Base-by-base conservation (phyloP, 1,284 basidiomycete species). In the Malassezia sympodialis region DNA sequence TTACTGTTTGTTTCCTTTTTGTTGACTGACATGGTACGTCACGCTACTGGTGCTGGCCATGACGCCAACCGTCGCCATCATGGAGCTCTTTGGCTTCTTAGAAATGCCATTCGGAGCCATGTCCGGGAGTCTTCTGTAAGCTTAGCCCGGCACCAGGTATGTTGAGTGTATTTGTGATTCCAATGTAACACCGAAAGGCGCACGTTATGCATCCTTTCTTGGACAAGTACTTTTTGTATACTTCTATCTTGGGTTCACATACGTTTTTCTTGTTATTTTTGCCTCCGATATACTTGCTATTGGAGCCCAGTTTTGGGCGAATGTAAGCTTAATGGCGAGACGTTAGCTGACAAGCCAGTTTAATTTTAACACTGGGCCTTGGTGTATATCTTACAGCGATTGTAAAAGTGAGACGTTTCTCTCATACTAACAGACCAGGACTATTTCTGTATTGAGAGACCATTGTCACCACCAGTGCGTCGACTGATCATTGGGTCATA, bases 211-310 rank as follows among this genome's bases (percentile, higher is more conserved):
- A 55, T 2, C 82, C 85, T 1, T 83, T 80, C 77, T 77, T 89
- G 19, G 91, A 98, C 75, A 78, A 78, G 1, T 96, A 88, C 72
- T 96, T 98, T 72, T 84, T 93, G 56, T 88, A 91, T 73, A 86
- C 88, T 0, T 90, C 88, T 1, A 80, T 88, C 0, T 80, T 94
- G 17, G 77, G 77, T 0, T 76, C 90, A 0, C 91, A 96, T 71
- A 91, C 88, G 0, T 96, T 93, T 78, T 96, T 96, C 79, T 87
- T 93, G 82, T 83, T 84, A 24, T 82, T 87, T 62, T 77, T 96
- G 1, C 91, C 93, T 0, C 79, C 85, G 3, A 79, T 88, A 54
- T 93, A 86, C 73, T 96, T 90, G 80, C 88, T 93, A 66, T 89
- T 89, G 1, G 81, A 83, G 59, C 78, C 78, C 1, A 80, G 84